A percentile compares a stretch with the other conserved stretches of the same genome.
phyloP scores from a whole-genome alignment of 2,329 filamentous ascomycete genomes.

The Eurotiales sp. region DNA sequence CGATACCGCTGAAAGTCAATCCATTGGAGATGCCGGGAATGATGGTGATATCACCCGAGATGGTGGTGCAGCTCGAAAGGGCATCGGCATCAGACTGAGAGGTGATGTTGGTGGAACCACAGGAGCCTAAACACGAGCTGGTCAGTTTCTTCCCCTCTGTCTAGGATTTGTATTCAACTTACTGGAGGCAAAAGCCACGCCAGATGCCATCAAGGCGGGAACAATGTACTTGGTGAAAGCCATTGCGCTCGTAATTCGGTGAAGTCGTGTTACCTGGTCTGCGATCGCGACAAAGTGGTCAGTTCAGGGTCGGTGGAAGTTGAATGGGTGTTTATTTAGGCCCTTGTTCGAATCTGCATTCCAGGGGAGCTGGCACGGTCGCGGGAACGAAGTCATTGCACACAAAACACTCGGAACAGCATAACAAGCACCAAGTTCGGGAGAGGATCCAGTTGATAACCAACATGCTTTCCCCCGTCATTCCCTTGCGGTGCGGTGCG shows the following conservation, averaged over 20 bases:
- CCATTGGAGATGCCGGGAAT: slow-evolving; percentile 52
- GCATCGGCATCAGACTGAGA: slow-evolving; percentile 61
- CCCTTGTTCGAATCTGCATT: slow-evolving; percentile 2
- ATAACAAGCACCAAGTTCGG: background rate
- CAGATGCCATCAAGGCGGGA: slow-evolving; percentile 53
- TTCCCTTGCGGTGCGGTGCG: background rate
- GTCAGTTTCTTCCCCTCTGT: slow-evolving; percentile 17
- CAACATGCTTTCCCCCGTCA: background rate
- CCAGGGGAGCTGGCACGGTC: slow-evolving; percentile 10
- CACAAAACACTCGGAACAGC: background rate
- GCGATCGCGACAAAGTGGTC: background rate
- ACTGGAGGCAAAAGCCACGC: slow-evolving; percentile 48
- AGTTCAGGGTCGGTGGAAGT: background rate
- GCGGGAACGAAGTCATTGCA: background rate
- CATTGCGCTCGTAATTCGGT: slow-evolving; percentile 37
- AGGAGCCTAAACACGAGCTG: slow-evolving; percentile 13
- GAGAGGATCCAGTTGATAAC: background rate
- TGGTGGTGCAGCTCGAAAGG: slow-evolving; percentile 63
- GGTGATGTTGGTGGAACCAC: slow-evolving; percentile 46
- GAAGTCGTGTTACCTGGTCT: slow-evolving; percentile 6
- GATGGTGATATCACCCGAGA: slow-evolving; percentile 66
- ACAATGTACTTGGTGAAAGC: slow-evolving; percentile 54
- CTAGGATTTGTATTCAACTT: slow-evolving; percentile 19
- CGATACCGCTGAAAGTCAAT: slow-evolving; percentile 60
- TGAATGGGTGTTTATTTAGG: slow-evolving; percentile 4